Percentiles rank a stretch among this genome's conserved stretches.
Conservation (phyloP, 345 rosid species). For the Salix dunnii region DNA sequence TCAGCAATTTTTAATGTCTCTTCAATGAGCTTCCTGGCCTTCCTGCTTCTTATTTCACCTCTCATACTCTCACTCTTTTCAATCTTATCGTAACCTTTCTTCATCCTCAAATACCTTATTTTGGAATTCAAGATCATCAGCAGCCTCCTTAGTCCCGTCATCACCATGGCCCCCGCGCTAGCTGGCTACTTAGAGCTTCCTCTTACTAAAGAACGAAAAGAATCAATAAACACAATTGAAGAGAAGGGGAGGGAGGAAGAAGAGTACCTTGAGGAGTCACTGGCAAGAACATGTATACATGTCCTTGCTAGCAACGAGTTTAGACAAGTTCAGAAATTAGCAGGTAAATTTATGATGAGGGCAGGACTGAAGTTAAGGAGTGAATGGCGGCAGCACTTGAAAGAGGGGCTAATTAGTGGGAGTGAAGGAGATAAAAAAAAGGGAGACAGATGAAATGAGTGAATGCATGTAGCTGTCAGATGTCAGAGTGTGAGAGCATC, state of each 20-base stretch:
- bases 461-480: conserved; percentile 1
- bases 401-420: neutral
- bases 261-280: neutral
- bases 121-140: conserved; percentile 60
- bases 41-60: conserved; percentile 75
- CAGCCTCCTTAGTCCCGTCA: conserved; percentile 61
- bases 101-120: conserved; percentile 54
- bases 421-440: conserved; percentile 8
- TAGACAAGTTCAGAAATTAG: neutral
- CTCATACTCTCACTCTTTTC: conserved; percentile 98
- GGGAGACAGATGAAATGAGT: conserved; percentile 16
- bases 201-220: neutral
- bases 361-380: neutral
- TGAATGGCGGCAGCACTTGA: neutral
- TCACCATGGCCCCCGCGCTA: conserved; percentile 15
- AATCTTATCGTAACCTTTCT: conserved; percentile 67
- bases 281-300: neutral
- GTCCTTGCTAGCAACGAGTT: no score
- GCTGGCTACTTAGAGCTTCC: neutral
- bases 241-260: neutral
- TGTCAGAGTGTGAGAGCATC: neutral
- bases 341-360: neutral
- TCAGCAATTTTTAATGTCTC: conserved; percentile 71
- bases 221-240: neutral
- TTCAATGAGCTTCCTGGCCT: conserved; percentile 70